phyloP scores from a whole-genome alignment of 2,329 filamentous ascomycete species.

The Cercospora nicotianae region DNA sequence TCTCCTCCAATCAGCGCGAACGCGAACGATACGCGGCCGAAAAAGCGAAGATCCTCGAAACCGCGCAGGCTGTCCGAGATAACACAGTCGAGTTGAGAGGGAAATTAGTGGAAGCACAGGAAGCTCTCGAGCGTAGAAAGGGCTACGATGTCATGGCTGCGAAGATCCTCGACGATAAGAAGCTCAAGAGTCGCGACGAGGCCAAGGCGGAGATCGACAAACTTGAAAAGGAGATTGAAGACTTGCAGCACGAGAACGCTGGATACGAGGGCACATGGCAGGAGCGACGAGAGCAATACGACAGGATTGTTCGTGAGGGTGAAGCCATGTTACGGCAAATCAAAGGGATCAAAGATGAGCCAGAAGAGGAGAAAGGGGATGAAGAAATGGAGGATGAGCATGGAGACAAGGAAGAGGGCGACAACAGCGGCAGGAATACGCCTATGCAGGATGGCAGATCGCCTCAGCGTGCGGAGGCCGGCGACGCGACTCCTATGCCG shows the following conservation, averaged over 20 bases:
- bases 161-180: conserved; percentile 77
- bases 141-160: conserved; percentile 86
- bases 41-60: conserved; percentile 74
- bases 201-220: conserved; percentile 75
- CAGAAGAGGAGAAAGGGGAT: conserved; percentile 78
- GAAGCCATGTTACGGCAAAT: conserved; percentile 81
- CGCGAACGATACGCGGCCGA: conserved; percentile 79
- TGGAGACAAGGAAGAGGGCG: conserved; percentile 45
- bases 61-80: conserved; percentile 73
- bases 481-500: conserved; percentile 44
- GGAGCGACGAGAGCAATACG: conserved; percentile 83
- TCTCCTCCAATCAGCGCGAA: conserved; percentile 78
- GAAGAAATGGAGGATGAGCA: conserved; percentile 64
- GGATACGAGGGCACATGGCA: conserved; percentile 81
- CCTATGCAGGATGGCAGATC: conserved; percentile 44
- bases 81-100: conserved; percentile 70
- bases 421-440: conserved; percentile 49
- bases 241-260: conserved; percentile 79
- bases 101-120: conserved; percentile 75
- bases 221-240: conserved; percentile 82
- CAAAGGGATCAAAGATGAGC: conserved; percentile 92
- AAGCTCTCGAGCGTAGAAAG: conserved; percentile 74
- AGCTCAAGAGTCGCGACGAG: conserved; percentile 80
- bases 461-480: conserved; percentile 28
- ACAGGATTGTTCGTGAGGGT: conserved; percentile 86